These are phyloP conservation scores for Leccinum subtestaceum DNA, from an alignment of 768 basidiomycete species.

Conservation along the genomic window DNA sequence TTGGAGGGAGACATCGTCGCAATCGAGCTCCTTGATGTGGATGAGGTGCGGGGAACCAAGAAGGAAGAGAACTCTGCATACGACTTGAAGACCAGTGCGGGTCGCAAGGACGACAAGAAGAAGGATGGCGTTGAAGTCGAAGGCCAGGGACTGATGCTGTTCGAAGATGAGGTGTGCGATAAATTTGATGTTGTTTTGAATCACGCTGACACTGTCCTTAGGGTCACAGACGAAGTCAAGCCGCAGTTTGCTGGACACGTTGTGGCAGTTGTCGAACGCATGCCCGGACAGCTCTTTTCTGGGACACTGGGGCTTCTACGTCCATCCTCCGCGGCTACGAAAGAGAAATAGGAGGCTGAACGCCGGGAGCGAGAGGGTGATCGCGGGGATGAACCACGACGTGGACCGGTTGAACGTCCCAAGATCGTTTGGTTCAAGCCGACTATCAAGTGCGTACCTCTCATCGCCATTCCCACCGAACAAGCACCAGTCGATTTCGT, in stretches of 20 bases:
- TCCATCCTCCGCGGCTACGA: constrained; percentile 94
- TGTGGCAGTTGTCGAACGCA: constrained; percentile 98
- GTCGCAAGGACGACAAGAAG: constrained; percentile 97
- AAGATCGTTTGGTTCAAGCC: constrained; percentile 99
- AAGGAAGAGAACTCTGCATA: constrained; percentile 99
- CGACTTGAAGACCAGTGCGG: constrained; percentile 70
- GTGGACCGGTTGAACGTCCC: constrained; percentile 79
- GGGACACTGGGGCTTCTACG: constrained; percentile 94
- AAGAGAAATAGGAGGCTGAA: constrained; percentile 98
- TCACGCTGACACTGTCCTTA: constrained; percentile 30
- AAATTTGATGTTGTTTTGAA: background rate
- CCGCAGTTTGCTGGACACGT: constrained; percentile 99
- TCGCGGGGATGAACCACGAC: constrained; percentile 78
- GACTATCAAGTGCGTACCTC: constrained; percentile 96
- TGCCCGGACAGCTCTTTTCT: constrained; percentile 98
- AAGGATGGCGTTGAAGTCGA: constrained; percentile 99
- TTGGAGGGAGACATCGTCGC: constrained; percentile 98
- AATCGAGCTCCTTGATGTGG: constrained; percentile 95
- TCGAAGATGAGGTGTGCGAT: constrained; percentile 93
- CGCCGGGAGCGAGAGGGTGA: constrained; percentile 96
- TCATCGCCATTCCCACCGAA: constrained; percentile 98
- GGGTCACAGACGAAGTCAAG: constrained; percentile 96
- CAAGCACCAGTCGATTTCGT: constrained; percentile 97
- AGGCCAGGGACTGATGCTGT: constrained; percentile 93
- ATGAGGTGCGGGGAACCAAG: constrained; percentile 98